Conservation (phyloP, 2,329 filamentous ascomycete species). For the Pseudocercospora fijiensis region DNA sequence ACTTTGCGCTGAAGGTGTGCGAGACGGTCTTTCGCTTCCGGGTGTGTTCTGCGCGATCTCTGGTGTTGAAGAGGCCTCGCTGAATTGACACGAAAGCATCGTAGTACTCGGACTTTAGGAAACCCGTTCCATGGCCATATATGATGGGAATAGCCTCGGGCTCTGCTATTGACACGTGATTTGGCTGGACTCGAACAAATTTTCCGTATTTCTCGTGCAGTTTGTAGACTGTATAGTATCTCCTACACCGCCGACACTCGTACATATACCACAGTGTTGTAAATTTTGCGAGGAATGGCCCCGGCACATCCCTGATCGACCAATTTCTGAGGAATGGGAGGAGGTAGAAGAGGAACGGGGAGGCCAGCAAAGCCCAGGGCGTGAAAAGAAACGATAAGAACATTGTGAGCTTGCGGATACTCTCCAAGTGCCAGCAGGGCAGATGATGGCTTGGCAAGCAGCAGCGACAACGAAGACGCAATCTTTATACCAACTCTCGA, state of each 20-base stretch:
- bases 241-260: conserved; percentile 59
- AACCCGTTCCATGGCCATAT: conserved; percentile 64
- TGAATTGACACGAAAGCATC: conserved; percentile 87
- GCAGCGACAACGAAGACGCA: not conserved
- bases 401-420: conserved; percentile 27
- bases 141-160: conserved; percentile 72
- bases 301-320: conserved; percentile 57
- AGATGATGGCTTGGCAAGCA: not conserved
- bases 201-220: conserved; percentile 73
- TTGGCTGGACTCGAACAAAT: conserved; percentile 79
- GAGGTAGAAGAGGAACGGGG: conserved; percentile 56
- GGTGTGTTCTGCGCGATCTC: conserved; percentile 76
- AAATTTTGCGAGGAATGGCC: conserved; percentile 65
- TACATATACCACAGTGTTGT: conserved; percentile 77
- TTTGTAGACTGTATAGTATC: conserved; percentile 62
- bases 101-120: conserved; percentile 69
- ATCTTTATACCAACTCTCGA: conserved; percentile 6
- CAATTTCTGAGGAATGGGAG: conserved; percentile 61
- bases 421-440: not conserved
- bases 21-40: conserved; percentile 87
- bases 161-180: conserved; percentile 80
- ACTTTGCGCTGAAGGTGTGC: conserved; percentile 83
- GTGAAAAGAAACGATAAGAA: conserved; percentile 45
- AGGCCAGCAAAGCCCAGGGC: conserved; percentile 49
- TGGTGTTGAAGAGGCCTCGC: conserved; percentile 84